Conservation (phyloP, 805 yeast species). For the Candida xiaguanensis region DNA sequence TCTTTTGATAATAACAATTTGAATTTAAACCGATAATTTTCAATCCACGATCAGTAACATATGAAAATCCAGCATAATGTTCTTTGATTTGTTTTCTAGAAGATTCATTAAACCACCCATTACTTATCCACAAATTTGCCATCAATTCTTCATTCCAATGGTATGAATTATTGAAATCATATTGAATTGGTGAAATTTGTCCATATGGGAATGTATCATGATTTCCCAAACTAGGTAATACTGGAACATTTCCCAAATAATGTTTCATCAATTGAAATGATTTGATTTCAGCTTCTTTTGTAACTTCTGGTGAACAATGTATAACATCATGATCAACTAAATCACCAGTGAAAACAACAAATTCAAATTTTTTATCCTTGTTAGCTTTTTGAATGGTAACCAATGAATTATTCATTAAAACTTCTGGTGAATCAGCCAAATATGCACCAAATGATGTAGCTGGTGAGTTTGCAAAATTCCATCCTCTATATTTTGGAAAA, state of each 20-base stretch:
- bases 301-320: slow-evolving; percentile 53
- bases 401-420: slow-evolving; percentile 56
- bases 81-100: slow-evolving; percentile 23
- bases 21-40: slow-evolving; percentile 62
- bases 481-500: slow-evolving; percentile 22
- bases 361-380: slow-evolving; percentile 43
- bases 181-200: slow-evolving; percentile 51
- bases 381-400: slow-evolving; percentile 16
- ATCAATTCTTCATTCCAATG: slow-evolving; percentile 35
- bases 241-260: slow-evolving; percentile 48
- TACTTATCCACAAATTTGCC: slow-evolving; percentile 30
- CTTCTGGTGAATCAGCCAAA: slow-evolving; percentile 63
- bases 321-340: slow-evolving; percentile 63
- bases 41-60: slow-evolving; percentile 52
- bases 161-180: slow-evolving; percentile 25
- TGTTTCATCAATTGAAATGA: slow-evolving; percentile 60
- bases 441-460: slow-evolving; percentile 64
- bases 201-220: slow-evolving; percentile 74
- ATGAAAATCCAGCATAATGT: slow-evolving; percentile 63
- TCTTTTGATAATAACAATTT: slow-evolving; percentile 62
- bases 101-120: slow-evolving; percentile 34
- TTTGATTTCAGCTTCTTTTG: slow-evolving; percentile 67
- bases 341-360: slow-evolving; percentile 70
- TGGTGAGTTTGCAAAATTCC: slow-evolving; percentile 30
- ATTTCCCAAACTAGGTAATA: slow-evolving; percentile 63